Base-by-base conservation (phyloP, 2,329 filamentous ascomycete genomes). In the Mycosphaerella sp. region DNA sequence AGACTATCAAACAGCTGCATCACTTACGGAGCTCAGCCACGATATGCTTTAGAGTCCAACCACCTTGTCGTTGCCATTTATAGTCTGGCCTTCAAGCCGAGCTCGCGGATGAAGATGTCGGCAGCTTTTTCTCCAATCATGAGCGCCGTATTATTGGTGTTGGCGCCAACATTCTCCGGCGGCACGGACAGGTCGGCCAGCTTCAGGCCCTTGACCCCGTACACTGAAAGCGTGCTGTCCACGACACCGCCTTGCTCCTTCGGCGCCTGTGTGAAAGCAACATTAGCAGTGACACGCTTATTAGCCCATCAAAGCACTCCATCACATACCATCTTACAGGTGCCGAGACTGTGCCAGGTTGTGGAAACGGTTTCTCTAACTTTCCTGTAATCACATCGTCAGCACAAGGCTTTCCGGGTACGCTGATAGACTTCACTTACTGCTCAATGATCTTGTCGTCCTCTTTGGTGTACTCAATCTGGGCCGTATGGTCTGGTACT, bases 111-210 rank as follows among this genome's bases (percentile, higher is more conserved):
- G 55, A 74, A 65, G 44, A 72, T 68, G 45, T 67, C 64, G 8
- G 70, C 69, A 0, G 68, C 69, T 59, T 71, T 71, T 60, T 72
- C 70, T 1, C 69, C 70, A 36, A 72, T 62, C 40, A 65, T 66
- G 41, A 74, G 57, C 0, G 73, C 72, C 2, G 72, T 74, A 48
- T 74, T 73, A 53, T 73, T 71, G 2, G 73, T 75, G 55, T 75
- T 75, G 1, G 68, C 71, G 6, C 68, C 73, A 6, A 75, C 71
- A 48, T 72, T 72, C 52, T 65, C 59, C 0, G 71, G 70, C 6
- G 64, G 60, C 14, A 71, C 66, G 54, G 60, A 66, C 57, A 75
- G 47, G 67, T 76, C 73, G 2, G 65, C 67, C 42, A 75, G 54
- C 62, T 74, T 75, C 57, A 73, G 56, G 0, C 64, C 65, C 35